Conservation (phyloP, 2,329 filamentous ascomycete genomes). For the Fusarium nematophilum region DNA sequence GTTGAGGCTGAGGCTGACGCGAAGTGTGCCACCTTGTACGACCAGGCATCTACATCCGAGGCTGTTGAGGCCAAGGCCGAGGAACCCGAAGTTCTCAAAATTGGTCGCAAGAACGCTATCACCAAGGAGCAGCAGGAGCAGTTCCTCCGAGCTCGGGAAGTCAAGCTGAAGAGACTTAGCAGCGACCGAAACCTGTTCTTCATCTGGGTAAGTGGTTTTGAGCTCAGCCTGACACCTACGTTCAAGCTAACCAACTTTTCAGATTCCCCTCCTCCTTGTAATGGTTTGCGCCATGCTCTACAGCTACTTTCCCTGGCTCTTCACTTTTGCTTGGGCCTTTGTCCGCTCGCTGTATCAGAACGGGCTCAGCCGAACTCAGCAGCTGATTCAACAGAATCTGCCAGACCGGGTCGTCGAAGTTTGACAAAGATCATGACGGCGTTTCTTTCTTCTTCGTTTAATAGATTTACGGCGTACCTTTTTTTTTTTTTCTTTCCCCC, state of each 20-base stretch:
- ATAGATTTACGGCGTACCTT: conserved; percentile 30
- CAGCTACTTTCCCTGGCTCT: conserved; percentile 62
- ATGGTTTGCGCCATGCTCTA: conserved; percentile 63
- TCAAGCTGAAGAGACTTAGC: conserved; percentile 71
- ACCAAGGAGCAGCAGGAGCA: conserved; percentile 74
- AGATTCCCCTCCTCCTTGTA: conserved; percentile 63
- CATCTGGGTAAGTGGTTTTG: conserved; percentile 67
- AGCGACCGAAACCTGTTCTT: conserved; percentile 75
- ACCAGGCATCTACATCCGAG: conserved; percentile 53
- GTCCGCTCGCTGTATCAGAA: conserved; percentile 47
- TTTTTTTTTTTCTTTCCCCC: too few relatives aligned
- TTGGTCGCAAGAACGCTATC: conserved; percentile 71
- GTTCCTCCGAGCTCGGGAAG: conserved; percentile 69
- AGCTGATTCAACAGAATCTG: conserved; percentile 42
- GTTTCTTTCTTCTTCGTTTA: conserved; percentile 24
- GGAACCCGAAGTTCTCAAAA: conserved; percentile 62
- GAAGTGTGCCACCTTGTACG: conserved; percentile 66
- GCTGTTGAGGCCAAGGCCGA: conserved; percentile 55
- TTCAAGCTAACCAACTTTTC: conserved; percentile 34
- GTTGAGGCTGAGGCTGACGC: conserved; percentile 68
- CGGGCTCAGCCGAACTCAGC: conserved; percentile 42
- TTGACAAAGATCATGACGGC: conserved; percentile 37
- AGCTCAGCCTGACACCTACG: background rate
- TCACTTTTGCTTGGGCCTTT: conserved; percentile 50
- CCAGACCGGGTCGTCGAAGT: conserved; percentile 44